Evolutionary conservation across 176 grass and related monocot species (phyloP).

Genomic region (Pontederia paniculata): DNA sequence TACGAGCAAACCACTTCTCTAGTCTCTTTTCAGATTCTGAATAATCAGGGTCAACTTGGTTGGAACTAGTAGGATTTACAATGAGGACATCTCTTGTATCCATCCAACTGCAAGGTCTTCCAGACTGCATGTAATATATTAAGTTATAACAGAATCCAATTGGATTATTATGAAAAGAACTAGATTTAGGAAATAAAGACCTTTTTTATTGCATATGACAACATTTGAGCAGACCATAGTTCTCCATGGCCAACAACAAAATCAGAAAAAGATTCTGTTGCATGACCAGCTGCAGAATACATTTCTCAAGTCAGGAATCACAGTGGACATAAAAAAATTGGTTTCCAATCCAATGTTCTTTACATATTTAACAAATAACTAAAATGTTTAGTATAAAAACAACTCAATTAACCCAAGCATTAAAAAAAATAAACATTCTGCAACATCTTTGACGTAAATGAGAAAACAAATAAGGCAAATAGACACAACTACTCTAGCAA

Average conservation of each 20-base stretch:
- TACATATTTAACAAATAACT: too few relatives aligned
- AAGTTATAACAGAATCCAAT: neutral
- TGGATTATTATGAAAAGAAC: neutral
- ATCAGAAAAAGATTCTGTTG: conserved; percentile 91
- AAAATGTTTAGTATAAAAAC: too few relatives aligned
- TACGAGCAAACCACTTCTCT: conserved; percentile 62
- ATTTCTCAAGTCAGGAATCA: conserved; percentile 2
- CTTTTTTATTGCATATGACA: conserved; percentile 87
- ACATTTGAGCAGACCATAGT: conserved; percentile 93
- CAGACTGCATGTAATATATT: conserved; percentile 51
- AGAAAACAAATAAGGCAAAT: too few relatives aligned
- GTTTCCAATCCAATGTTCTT: too few relatives aligned
- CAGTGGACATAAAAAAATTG: neutral
- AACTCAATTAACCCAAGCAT: too few relatives aligned
- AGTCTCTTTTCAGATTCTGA: conserved; percentile 77
- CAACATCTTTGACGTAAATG: too few relatives aligned
- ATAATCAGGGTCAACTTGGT: conserved; percentile 84
- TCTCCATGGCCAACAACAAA: conserved; percentile 97
- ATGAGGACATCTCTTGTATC: conserved; percentile 91
- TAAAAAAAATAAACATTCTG: too few relatives aligned
- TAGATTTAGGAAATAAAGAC: conserved; percentile 15
- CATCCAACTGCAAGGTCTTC: conserved; percentile 83
- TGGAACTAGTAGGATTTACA: conserved; percentile 65
- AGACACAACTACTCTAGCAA: too few relatives aligned
- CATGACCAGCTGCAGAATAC: conserved; percentile 84